These are phyloP conservation scores for Desmodesmus armatus DNA, from an alignment of 139 green algal genomes.

Conservation along the genomic window DNA sequence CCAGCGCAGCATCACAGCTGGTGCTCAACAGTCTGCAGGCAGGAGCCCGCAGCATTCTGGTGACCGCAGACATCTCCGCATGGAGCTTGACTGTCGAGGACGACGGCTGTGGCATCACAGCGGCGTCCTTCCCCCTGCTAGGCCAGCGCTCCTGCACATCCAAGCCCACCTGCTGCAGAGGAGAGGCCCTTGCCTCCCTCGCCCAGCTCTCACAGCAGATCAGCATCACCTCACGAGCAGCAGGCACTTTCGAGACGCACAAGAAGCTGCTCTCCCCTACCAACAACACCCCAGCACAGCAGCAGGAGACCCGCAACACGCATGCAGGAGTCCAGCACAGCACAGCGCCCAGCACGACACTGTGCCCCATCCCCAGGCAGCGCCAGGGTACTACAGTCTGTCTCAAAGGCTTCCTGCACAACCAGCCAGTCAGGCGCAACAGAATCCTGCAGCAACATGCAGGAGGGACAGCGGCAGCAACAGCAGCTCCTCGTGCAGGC, in stretches of 20 bases:
- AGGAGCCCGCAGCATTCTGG: neutral
- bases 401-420: slow-evolving; percentile 3
- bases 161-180: neutral
- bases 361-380: slow-evolving; percentile 7
- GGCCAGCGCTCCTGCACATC: slow-evolving; percentile 6
- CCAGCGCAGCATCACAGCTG: neutral
- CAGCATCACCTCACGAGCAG: neutral
- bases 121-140: neutral
- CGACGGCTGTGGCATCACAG: slow-evolving; percentile 22
- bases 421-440: slow-evolving; percentile 30
- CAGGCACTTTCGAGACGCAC: slow-evolving; percentile 34
- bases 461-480: no score
- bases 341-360: neutral
- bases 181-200: slow-evolving; percentile 4
- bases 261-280: neutral
- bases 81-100: slow-evolving; percentile 2
- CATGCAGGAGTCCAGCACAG: neutral
- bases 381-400: slow-evolving; percentile 26
- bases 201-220: neutral
- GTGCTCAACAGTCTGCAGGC: slow-evolving; percentile 29
- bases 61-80: neutral
- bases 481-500: neutral
- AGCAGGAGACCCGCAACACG: neutral
- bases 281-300: neutral
- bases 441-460: no score